Conservation (phyloP, 2,329 filamentous ascomycete genomes). For the Xylaria sp. region DNA sequence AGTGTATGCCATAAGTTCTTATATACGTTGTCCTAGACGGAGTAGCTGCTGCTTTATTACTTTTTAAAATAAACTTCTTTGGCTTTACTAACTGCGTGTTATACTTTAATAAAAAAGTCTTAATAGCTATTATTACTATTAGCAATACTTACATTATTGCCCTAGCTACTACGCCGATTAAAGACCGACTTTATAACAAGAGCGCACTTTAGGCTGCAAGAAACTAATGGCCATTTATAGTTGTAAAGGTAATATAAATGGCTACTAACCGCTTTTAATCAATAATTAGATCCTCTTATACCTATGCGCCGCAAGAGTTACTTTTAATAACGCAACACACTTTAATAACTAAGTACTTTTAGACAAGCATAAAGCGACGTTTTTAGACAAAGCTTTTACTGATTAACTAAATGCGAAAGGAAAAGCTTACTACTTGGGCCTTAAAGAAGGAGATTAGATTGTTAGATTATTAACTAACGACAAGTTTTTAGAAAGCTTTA, state of each 20-base stretch:
- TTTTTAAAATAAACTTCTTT: not conserved
- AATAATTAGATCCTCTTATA: not conserved
- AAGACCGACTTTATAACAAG: not conserved
- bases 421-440: not conserved
- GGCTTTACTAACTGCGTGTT: not conserved
- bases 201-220: not conserved
- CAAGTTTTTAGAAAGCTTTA: constrained; percentile 1
- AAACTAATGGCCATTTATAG: constrained; percentile 9
- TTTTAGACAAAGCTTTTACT: not conserved
- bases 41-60: not conserved
- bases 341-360: not conserved
- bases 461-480: not conserved
- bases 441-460: not conserved
- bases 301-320: not conserved
- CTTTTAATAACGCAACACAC: not conserved
- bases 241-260: not conserved
- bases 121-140: not conserved
- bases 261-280: not conserved
- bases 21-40: not conserved
- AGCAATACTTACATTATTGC: not conserved
- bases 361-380: not conserved
- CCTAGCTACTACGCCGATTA: not conserved
- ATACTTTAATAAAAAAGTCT: not conserved
- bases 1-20: not conserved
- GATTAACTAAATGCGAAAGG: not conserved